Evolutionary conservation across 106 monocot species (phyloP), one percentile per base, ranked within the genome.

Genomic region (Amphibolis antarctica): DNA sequence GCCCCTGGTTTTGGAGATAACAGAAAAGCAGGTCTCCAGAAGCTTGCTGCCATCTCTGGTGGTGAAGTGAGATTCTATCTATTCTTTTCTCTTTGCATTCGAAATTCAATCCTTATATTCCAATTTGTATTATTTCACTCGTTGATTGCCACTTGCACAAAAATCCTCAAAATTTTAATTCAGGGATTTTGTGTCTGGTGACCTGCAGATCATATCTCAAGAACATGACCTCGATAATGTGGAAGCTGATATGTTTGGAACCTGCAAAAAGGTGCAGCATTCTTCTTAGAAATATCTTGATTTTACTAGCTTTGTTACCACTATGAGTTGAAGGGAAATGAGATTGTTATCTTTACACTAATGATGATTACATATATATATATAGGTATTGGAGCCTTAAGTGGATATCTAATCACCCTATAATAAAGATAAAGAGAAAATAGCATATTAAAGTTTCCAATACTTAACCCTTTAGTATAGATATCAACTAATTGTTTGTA

Each of bases 1-100:
- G 66, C 66, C 31, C 66, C 66, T 36, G 66, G 66, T 52, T 36
- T 66, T 30, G 66, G 66, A 42, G 66, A 66, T 47, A 66, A 42
- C 53, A 66, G 66, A 53, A 66, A 53, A 66, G 25, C 53, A 15
- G 53, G 30, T 20, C 21, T 66, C 27, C 53, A 66, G n/a, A 66
- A 66, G 31, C 20, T 66, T 47, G 66, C 66, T 28, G 48, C 45
- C 20, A 53, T 66, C 14, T 47, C 52, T 53, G 66, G 66, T 12
- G 66, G 66, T 21, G 51, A 66, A 27, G 66, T 66, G 53, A 53
- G 29, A 13, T 26, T 61, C 43, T 61, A 27, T 42, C 42, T 19
- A 20, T 61, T 42, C 29, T 61, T n/a, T 49, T 15, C 12, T 19
- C 13, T 49, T 49, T 49, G 36, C 7, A 36, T 36, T 36, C 3